A percentile compares a stretch with the other conserved stretches of the same genome.
phyloP scores from a whole-genome alignment of 495 filamentous ascomycete species.

The Neurospora hispaniola region DNA sequence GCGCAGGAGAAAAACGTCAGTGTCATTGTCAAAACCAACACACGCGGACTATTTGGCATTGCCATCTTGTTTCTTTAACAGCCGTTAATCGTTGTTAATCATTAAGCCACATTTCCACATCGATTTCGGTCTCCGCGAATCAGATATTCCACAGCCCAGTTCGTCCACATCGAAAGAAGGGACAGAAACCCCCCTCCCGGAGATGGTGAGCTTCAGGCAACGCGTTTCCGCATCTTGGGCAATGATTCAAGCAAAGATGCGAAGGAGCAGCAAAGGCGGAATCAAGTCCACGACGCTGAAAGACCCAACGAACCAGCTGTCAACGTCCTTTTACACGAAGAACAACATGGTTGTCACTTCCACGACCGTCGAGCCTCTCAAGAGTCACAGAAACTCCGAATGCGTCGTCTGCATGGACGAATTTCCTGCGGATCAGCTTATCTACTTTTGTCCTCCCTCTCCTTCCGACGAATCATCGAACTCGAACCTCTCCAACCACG shows the following conservation, averaged over 20 bases:
- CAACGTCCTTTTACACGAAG: background rate
- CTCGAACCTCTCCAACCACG: background rate
- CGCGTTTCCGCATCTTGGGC: background rate
- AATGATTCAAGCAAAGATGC: background rate
- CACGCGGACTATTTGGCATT: background rate
- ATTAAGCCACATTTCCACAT: background rate
- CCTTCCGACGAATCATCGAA: background rate
- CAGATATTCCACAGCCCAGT: background rate
- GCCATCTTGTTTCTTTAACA: background rate
- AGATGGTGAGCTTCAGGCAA: background rate
- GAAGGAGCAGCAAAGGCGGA: background rate
- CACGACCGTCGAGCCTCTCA: background rate
- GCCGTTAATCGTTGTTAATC: background rate
- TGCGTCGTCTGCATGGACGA: background rate
- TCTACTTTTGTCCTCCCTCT: background rate
- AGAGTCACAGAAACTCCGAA: background rate
- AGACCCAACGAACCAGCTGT: background rate
- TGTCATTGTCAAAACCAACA: background rate
- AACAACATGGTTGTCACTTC: background rate
- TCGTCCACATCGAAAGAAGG: background rate
- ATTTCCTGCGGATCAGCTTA: background rate
- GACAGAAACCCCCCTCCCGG: background rate
- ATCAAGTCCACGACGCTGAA: background rate
- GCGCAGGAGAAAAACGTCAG: background rate
- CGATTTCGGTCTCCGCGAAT: background rate